Evolutionary conservation across 768 basidiomycete genomes (phyloP).

Genomic region (Epithele typhae): DNA sequence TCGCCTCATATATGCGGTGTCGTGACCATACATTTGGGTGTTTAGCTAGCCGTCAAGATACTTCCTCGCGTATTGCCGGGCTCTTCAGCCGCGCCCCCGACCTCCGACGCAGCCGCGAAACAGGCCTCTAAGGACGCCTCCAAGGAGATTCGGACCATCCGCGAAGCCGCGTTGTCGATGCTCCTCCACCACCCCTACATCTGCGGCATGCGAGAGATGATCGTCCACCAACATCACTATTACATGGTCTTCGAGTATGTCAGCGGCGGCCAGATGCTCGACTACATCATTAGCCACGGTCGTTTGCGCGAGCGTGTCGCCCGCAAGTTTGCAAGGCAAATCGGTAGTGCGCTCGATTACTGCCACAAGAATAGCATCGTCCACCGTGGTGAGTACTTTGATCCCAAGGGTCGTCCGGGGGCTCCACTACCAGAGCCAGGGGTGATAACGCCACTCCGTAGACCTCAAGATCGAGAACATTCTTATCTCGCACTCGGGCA

Average conservation of each 20-base stretch:
- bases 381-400: constrained; percentile 69
- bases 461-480: constrained; percentile 99
- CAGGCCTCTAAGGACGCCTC: constrained; percentile 86
- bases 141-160: constrained; percentile 93
- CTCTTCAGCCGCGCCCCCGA: constrained; percentile 43
- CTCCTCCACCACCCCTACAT: constrained; percentile 98
- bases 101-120: constrained; percentile 61
- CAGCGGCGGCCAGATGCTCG: constrained; percentile 98
- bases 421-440: background rate
- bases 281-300: constrained; percentile 99
- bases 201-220: constrained; percentile 99
- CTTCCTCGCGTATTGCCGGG: constrained; percentile 80
- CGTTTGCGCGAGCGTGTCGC: constrained; percentile 92
- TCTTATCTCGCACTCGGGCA: constrained; percentile 95
- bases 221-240: constrained; percentile 95
- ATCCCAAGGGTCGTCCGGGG: background rate
- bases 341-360: constrained; percentile 93
- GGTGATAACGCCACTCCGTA: constrained; percentile 19
- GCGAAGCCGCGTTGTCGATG: constrained; percentile 93
- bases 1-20: background rate
- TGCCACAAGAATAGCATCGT: constrained; percentile 98
- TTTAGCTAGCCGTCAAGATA: constrained; percentile 96
- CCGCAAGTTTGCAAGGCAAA: constrained; percentile 96
- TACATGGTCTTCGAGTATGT: constrained; percentile 99
- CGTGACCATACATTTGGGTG: background rate